Conservation (phyloP, 2,329 filamentous ascomycete genomes). For the Phyllosticta capitalensis region DNA sequence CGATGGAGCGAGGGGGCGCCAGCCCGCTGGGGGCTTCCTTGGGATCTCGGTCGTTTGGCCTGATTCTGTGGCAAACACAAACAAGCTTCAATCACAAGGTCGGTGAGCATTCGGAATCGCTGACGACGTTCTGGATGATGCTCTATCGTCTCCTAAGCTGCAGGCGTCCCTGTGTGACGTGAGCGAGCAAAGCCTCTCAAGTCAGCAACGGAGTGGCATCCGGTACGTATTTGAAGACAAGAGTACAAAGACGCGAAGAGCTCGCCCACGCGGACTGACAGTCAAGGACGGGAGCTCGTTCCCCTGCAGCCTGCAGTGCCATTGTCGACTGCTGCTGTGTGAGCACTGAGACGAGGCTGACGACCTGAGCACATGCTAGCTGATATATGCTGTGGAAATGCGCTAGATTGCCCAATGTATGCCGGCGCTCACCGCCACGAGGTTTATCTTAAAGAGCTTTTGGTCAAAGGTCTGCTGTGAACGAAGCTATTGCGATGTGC, state of each 20-base stretch:
- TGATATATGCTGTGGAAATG: not conserved
- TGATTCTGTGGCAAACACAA: not conserved
- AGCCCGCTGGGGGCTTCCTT: not conserved
- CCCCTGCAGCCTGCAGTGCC: not conserved
- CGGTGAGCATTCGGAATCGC: not conserved
- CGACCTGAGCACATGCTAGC: not conserved
- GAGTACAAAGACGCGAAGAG: not conserved
- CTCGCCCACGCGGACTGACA: no score
- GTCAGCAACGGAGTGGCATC: not conserved
- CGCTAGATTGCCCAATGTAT: not conserved
- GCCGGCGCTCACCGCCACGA: not conserved
- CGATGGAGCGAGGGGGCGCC: no score
- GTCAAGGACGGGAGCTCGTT: not conserved
- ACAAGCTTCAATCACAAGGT: not conserved
- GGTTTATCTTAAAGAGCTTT: no score
- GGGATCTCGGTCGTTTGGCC: not conserved
- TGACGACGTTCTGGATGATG: not conserved
- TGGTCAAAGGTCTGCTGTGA: no score
- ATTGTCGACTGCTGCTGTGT: not conserved
- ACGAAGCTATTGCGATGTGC: no score
- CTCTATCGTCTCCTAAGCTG: not conserved
- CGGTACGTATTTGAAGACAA: not conserved
- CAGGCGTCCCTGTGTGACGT: not conserved
- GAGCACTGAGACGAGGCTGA: not conserved
- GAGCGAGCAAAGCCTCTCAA: not conserved